Base-by-base conservation (phyloP, 768 basidiomycete genomes). In the Clavulina sp. region DNA sequence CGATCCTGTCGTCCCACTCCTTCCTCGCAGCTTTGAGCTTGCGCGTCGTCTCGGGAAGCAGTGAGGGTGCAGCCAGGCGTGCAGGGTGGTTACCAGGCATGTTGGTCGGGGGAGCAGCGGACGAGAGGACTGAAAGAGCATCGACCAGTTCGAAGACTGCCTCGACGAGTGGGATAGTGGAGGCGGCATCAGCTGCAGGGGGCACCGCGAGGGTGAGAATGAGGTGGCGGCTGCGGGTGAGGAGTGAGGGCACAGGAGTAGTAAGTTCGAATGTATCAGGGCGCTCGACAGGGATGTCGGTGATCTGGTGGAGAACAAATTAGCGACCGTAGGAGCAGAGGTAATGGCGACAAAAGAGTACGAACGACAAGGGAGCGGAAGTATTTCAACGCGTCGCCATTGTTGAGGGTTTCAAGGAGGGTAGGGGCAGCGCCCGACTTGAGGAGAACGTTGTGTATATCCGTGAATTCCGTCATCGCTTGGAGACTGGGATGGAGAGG, bases 401-500 rank as follows among this genome's bases (percentile, higher is more conserved):
- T 71, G 48, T 74, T 69, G 50, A 93, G 69, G n/a, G 73, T 64
- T 26, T 73, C 66, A 49, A 72, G 56, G 28, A 93, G 65, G 9
- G 56, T 55, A 68, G 73, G 62, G 57, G 71, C 65, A 31, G 69
- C 67, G 62, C 70, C 58, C 13, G 66, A 66, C 59, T 85, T 89
- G 61, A 87, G 69, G 49, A 93, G 60, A 58, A 71, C 73, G 21
- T 92, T 85, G 2, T 85, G 84, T 51, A 87, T 70, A 58, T 93
- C 91, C 6, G 84, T 84, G 57, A 77, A 85, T 68, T 95, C 91
- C 54, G 85, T 80, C 81, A 91, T 86, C 58, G 88, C 73, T 9
- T 78, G 75, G 41, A 81, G 68, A 19, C 70, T 67, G 0, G 73
- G 57, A 2, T 84, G 81, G 24, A 93, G 67, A 16, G 68, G 63